Evolutionary conservation across 1,284 basidiomycete species (phyloP), one percentile per base, ranked within the genome.

Genomic region (Inonotus obliquus): DNA sequence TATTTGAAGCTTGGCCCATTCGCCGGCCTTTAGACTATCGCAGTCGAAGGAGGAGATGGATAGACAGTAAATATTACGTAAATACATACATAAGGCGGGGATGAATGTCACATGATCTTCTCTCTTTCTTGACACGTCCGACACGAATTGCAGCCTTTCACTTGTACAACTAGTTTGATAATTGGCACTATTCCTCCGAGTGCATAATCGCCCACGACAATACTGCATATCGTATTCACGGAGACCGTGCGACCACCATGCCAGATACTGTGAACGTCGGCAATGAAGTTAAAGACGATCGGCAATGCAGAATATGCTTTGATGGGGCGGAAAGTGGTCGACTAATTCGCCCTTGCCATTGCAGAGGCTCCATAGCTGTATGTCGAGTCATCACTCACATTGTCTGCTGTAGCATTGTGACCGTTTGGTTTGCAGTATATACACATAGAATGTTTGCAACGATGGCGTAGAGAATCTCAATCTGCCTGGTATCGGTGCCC

Each of bases 311-410:
- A 55, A 91, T 91, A 62, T 91, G 89, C 69, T 75, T 89, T 29
- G 89, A 89, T 60, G 83, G 85, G 11, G 77, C 79, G 51, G 86
- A 88, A 59, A 76, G 86, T 38, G 89, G 89, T 5, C 80, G 83
- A 60, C 81, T 91, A 62, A 89, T 91, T 66, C 81, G 84, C 39
- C 89, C 90, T 5, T 92, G 90, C 72, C 79, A 86, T 1, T 92
- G 89, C 74, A 85, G 81, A 65, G 90, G 90, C 32, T 85, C 86
- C n/a, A 90, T 92, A 58, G 87, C 84, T 65, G 89, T 91, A 72
- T 71, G 86, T 76, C 61, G 9, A 0, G 5, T 17, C 17, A 21
- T 7, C 57, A n/a, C 23, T 2, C 7, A 14, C 29, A 11, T 41
- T 54, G 14, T n/a, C 17, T n/a, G 41, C 17, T n/a, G 41, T 17